Conservation (phyloP, 1,284 basidiomycete species). For the Trametes pubescens region DNA sequence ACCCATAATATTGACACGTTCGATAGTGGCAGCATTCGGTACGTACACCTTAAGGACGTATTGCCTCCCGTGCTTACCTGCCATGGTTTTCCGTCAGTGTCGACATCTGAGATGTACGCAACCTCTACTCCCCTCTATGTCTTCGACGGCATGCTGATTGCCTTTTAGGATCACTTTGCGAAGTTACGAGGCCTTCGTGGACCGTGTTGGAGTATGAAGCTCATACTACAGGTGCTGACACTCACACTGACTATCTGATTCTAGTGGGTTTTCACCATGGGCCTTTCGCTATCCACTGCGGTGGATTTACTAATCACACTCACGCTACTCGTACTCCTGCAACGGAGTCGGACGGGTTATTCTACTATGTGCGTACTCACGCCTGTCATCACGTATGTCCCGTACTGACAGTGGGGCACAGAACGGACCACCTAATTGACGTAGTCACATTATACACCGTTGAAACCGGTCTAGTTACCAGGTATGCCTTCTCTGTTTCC, state of each 20-base stretch:
- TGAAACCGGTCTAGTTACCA: constrained; percentile 59
- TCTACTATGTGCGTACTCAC: constrained; percentile 46
- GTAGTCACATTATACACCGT: constrained; percentile 59
- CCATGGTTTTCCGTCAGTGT: constrained; percentile 36
- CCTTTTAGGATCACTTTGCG: constrained; percentile 44
- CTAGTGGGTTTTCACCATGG: constrained; percentile 66
- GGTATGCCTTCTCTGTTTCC: constrained; percentile 43
- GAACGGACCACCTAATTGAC: constrained; percentile 57
- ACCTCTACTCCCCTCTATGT: neutral
- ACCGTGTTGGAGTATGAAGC: constrained; percentile 30
- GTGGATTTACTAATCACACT: constrained; percentile 61
- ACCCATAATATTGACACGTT: neutral
- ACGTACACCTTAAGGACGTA: neutral
- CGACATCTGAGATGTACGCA: constrained; percentile 47
- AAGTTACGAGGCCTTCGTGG: constrained; percentile 41
- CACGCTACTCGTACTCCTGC: constrained; percentile 55
- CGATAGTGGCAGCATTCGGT: constrained; percentile 29
- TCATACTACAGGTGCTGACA: neutral
- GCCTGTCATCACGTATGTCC: neutral
- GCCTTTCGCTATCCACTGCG: constrained; percentile 57
- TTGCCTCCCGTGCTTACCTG: neutral
- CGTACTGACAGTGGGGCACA: constrained; percentile 29
- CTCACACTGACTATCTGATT: constrained; percentile 6
- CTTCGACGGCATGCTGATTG: neutral
- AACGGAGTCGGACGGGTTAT: constrained; percentile 51